Conservation (phyloP, 1,284 basidiomycete species). For the Ustilago vetiveriae region DNA sequence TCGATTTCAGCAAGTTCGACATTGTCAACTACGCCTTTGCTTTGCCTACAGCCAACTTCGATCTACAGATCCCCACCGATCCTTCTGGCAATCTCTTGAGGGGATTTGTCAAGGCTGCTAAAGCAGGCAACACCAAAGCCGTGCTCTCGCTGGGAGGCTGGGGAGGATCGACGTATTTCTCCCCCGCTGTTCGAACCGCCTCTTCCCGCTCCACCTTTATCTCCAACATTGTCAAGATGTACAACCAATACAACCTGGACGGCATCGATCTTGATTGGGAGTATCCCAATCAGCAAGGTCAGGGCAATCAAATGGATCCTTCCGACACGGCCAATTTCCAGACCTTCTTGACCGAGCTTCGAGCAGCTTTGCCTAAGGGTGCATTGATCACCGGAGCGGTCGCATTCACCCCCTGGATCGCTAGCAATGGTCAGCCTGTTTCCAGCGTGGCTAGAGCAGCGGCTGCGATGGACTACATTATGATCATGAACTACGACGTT, state of each 20-base stretch:
- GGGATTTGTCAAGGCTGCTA: constrained; percentile 44
- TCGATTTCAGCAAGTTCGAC: constrained; percentile 57
- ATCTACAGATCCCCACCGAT: constrained; percentile 41
- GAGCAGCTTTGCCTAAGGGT: constrained; percentile 69
- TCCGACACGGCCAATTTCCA: constrained; percentile 56
- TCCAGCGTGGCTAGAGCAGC: constrained; percentile 45
- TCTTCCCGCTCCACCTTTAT: constrained; percentile 39
- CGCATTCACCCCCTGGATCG: constrained; percentile 39
- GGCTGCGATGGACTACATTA: constrained; percentile 48
- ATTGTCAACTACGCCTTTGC: constrained; percentile 61
- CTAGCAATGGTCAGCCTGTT: constrained; percentile 44
- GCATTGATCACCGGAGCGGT: constrained; percentile 57
- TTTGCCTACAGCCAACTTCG: constrained; percentile 37
- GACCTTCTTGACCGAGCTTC: constrained; percentile 64
- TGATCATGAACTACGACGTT: constrained; percentile 65
- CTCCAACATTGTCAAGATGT: constrained; percentile 62
- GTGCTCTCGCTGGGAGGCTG: constrained; percentile 58
- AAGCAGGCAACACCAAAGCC: constrained; percentile 40
- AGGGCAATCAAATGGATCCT: constrained; percentile 58
- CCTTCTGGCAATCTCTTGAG: constrained; percentile 23
- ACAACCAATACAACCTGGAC: constrained; percentile 71
- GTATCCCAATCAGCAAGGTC: constrained; percentile 51
- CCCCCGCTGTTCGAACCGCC: constrained; percentile 38
- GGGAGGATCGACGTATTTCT: constrained; percentile 52
- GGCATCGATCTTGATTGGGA: constrained; percentile 75